These are phyloP conservation scores for Marasmius oreades DNA, from an alignment of 1,284 basidiomycete species.

Conservation along the genomic window DNA sequence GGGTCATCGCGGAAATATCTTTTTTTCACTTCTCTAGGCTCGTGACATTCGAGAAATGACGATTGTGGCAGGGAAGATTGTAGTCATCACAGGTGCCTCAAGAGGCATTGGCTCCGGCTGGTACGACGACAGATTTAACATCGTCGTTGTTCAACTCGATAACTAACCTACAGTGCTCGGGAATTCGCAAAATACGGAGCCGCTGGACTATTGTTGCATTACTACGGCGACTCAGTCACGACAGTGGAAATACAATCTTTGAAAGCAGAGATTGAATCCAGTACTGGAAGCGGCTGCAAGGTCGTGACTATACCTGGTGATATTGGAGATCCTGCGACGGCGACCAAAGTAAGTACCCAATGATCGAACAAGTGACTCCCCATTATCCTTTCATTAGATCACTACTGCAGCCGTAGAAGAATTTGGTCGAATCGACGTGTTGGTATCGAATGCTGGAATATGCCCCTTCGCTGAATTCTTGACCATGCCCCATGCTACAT, in stretches of 20 bases:
- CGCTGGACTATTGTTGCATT: conserved; percentile 65
- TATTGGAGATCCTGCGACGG: conserved; percentile 61
- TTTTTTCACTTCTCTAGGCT: background rate
- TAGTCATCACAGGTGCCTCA: conserved; percentile 75
- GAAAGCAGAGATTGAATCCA: conserved; percentile 14
- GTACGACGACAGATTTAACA: background rate
- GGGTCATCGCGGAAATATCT: background rate
- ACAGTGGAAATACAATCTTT: conserved; percentile 40
- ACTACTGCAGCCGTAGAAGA: conserved; percentile 51
- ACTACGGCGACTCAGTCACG: conserved; percentile 61
- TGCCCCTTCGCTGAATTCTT: conserved; percentile 81
- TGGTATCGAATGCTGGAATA: conserved; percentile 74
- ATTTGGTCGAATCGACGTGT: conserved; percentile 67
- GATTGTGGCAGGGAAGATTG: conserved; percentile 59
- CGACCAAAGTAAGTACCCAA: conserved; percentile 42
- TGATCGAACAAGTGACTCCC: background rate
- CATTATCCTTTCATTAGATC: conserved; percentile 39
- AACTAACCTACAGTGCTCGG: conserved; percentile 39
- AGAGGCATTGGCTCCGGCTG: conserved; percentile 60
- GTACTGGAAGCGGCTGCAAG: conserved; percentile 7
- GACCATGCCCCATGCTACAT: conserved; percentile 67
- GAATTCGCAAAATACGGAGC: conserved; percentile 66
- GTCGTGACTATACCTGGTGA: conserved; percentile 41
- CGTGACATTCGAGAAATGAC: conserved; percentile 27
- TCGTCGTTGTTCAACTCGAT: background rate